Base-by-base conservation (phyloP, 1,284 basidiomycete species). In the Ganoderma leucocontextum region DNA sequence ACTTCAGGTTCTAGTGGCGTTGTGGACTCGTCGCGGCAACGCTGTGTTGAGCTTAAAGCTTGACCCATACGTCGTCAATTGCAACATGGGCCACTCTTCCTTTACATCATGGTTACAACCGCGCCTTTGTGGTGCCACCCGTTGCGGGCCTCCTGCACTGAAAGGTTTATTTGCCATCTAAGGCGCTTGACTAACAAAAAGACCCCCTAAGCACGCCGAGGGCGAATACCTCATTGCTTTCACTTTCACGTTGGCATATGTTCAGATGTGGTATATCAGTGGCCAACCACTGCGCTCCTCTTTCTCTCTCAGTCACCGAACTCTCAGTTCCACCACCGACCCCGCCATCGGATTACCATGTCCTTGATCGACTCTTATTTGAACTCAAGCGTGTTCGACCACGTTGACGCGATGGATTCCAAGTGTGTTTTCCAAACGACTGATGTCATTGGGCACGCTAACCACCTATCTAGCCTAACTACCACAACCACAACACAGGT, bases 51-150 rank as follows among this genome's bases (percentile, higher is more conserved):
- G 47, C 12, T 49, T 10, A 12, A 10, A 4, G 10, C 1, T 49
- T 25, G 22, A 25, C 10, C 10, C 9, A 12, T 19, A 10, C 10
- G 22, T 49, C 9, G 10, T 25, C 22, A 25, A 25, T 10, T n/a
- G n/a, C n/a, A n/a, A n/a, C n/a, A 25, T 49, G 47, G 47, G 47
- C 47, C 47, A 49, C 22, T 49, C 22, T 49, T 49, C 47, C 41
- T 17, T 42, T 42, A 6, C 41, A 42, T 13, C 15, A 17, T 7
- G 15, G 22, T 49, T 25, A 9, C 47, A 49, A 49, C 25, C 4
- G 47, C 47, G 12, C 22, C 47, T 25, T 49, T 49, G 47, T 49
- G 9, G 47, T 49, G 47, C 47, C 47, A 49, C 47, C 22, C 22
- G 10, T n/a, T 25, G 22, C 47, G 10, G n/a, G 4, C 22, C 4